Base-by-base conservation (phyloP, 768 basidiomycete species). In the Leccinum subgranulosum region DNA sequence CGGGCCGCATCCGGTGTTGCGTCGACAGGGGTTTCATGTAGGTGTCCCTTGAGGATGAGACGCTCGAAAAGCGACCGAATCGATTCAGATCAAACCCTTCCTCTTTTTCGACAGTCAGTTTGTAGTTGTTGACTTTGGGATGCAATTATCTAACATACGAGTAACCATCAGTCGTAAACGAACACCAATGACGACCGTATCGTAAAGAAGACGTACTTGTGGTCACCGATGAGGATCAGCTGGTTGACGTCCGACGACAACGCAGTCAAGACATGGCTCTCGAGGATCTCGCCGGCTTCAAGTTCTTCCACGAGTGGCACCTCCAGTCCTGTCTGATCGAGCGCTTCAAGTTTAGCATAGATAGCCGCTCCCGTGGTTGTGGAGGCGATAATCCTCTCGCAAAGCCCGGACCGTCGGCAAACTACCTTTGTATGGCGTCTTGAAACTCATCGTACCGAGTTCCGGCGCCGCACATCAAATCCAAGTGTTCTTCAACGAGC, bases 1-100 rank as follows among this genome's bases (percentile, higher is more conserved):
- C 84, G 0, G 88, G 88, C 1, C 87, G 77, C 87, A 89, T 89
- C 27, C 87, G 81, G 63, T 88, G 88, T 59, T 89, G 88, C 39
- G 76, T 66, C 1, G 65, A 69, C 9, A 89, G 78, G 78, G 0
- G 76, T 83, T 51, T 73, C 64, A 59, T 88, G 87, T 0, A 87
- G 86, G 61, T 83, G 88, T 0, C 78, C 81, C 53, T 77, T 77
- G 5, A 83, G 69, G 10, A 87, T 81, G 0, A 88, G 78, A 12
- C 87, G 82, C 60, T 88, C 71, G 17, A 87, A 54, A 9, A 54
- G 87, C 0, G 85, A 87, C 43, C 76, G 67, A 53, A 87, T 41
- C 76, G 67, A 53, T 89, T 88, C 21, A 88, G 75, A 51, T 88
- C 83, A 55, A 75, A 89, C 1, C 86, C 86, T 1, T 86, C 81